phyloP scores from a whole-genome alignment of 1,284 basidiomycete genomes.

The Bjerkandera adusta region DNA sequence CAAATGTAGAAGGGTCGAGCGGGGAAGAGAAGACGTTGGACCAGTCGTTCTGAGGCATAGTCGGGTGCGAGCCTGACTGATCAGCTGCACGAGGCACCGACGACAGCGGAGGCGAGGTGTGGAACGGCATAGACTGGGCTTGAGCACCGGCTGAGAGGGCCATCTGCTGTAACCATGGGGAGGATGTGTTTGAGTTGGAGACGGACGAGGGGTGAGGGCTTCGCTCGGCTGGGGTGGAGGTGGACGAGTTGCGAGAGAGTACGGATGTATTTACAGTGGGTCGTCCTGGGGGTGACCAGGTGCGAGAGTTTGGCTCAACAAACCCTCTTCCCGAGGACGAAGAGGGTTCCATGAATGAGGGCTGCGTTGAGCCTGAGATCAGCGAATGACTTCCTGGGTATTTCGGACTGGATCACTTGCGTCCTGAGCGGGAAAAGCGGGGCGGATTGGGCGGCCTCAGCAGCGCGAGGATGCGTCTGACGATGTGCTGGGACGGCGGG shows the following conservation, averaged over 20 bases:
- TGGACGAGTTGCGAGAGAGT: conserved; percentile 26
- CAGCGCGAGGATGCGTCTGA: neutral
- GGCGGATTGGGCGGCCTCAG: neutral
- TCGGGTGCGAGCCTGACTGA: conserved; percentile 29
- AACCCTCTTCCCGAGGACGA: conserved; percentile 25
- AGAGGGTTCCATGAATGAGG: conserved; percentile 25
- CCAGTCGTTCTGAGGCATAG: conserved; percentile 48
- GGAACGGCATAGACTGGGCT: conserved; percentile 21
- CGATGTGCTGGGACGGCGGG: neutral
- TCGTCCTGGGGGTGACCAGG: conserved; percentile 39
- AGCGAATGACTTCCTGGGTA: conserved; percentile 4
- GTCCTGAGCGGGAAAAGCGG: neutral
- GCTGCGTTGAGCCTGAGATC: conserved; percentile 2
- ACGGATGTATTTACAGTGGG: conserved; percentile 40
- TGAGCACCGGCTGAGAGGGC: conserved; percentile 24
- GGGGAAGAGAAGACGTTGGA: conserved; percentile 53
- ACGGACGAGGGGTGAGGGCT: conserved; percentile 37
- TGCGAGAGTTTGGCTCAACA: conserved; percentile 25
- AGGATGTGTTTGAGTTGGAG: conserved; percentile 36
- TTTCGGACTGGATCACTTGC: conserved; percentile 11
- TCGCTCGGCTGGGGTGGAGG: conserved; percentile 33
- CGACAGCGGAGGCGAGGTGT: conserved; percentile 16
- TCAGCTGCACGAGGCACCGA: conserved; percentile 25
- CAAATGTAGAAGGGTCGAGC: conserved; percentile 55
- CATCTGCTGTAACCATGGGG: conserved; percentile 39